Conservation (phyloP, 495 filamentous ascomycete genomes). For the Poronia punctata region DNA sequence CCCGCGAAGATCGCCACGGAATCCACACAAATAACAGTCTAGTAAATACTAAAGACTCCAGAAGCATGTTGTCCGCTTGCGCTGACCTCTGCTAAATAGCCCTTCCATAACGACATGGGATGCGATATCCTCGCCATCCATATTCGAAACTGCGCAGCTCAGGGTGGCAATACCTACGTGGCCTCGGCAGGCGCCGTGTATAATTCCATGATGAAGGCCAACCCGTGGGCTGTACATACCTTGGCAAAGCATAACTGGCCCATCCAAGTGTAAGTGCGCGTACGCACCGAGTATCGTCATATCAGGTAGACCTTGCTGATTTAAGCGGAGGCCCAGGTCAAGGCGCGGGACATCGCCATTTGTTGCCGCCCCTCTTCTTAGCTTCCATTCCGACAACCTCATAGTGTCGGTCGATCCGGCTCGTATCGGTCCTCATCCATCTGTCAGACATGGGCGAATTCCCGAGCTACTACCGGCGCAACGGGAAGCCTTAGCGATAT, state of each 20-base stretch:
- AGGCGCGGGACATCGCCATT: conserved; percentile 24
- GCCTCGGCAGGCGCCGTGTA: conserved; percentile 35
- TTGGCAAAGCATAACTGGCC: conserved; percentile 32
- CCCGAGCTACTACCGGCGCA: conserved; percentile 29
- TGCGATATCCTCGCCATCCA: conserved; percentile 37
- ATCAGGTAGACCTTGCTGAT: background rate
- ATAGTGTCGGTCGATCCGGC: conserved; percentile 35
- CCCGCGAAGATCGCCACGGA: conserved; percentile 35
- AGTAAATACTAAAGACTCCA: conserved; percentile 13
- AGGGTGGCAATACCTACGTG: conserved; percentile 35
- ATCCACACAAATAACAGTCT: conserved; percentile 38
- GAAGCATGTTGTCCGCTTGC: background rate
- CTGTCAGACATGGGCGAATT: conserved; percentile 14
- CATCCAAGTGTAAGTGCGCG: conserved; percentile 34
- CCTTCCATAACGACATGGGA: conserved; percentile 41
- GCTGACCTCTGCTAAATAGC: conserved; percentile 15
- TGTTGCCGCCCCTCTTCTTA: conserved; percentile 32
- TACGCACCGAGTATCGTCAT: background rate
- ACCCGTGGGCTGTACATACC: conserved; percentile 25
- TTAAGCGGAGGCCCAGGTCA: conserved; percentile 20
- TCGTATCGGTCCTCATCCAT: conserved; percentile 37
- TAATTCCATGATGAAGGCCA: conserved; percentile 25
- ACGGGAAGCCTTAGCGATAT: conserved; percentile 25
- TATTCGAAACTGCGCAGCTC: conserved; percentile 29
- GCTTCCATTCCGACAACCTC: conserved; percentile 26